Percentiles rank a stretch among this genome's conserved stretches.
These are phyloP conservation scores for Nicotiana tomentosiformis DNA, from an alignment of 257 asterid species.

Conservation along the genomic window DNA sequence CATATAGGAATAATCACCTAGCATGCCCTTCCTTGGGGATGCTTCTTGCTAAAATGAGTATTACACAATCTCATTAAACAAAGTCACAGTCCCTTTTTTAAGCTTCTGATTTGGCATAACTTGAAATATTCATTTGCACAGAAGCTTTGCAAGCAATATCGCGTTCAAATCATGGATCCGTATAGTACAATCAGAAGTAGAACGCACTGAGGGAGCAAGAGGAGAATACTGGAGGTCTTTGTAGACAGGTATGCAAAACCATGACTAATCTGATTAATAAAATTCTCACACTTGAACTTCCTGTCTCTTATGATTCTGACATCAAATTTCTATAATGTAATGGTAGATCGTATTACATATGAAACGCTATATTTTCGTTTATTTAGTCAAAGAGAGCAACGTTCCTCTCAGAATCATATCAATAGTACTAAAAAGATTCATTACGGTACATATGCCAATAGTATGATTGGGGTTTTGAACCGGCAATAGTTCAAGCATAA, in stretches of 20 bases:
- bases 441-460: background rate
- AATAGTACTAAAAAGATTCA: background rate
- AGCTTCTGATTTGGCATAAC: background rate
- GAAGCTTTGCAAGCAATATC: conserved; percentile 10
- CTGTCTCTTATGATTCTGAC: background rate
- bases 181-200: background rate
- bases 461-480: background rate
- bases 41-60: conserved; percentile 32
- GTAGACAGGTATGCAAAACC: background rate
- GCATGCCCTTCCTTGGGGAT: conserved; percentile 19
- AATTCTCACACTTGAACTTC: background rate
- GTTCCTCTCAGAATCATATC: background rate
- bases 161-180: background rate
- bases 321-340: background rate
- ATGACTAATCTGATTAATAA: background rate
- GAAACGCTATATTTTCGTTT: background rate
- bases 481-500: background rate
- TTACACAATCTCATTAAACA: conserved; percentile 16
- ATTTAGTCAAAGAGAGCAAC: background rate
- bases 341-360: background rate
- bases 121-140: conserved; percentile 22
- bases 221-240: background rate
- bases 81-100: background rate
- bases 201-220: background rate
- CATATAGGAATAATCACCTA: background rate